Conservation (phyloP, 169 alveolate genomes). For the Plasmodium inui region DNA sequence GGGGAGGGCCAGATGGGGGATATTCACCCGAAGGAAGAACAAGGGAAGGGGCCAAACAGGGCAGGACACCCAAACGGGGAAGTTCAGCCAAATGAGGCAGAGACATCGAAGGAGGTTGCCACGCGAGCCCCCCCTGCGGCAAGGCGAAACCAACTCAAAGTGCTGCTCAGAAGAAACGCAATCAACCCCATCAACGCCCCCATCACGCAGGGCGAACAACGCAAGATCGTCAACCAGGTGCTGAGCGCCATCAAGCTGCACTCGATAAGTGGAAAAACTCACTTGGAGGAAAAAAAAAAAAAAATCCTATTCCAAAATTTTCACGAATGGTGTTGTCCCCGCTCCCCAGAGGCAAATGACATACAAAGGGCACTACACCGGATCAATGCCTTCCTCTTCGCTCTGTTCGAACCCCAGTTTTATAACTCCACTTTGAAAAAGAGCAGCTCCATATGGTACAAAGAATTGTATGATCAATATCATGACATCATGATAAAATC, state of each 20-base stretch:
- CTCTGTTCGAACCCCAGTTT: constrained; percentile 49
- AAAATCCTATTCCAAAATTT: not conserved
- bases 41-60: not conserved
- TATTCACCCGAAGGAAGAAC: not conserved
- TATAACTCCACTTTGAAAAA: constrained; percentile 29
- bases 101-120: not conserved
- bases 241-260: not conserved
- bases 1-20: not conserved
- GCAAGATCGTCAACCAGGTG: not conserved
- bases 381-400: constrained; percentile 16
- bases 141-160: not conserved
- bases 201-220: not conserved
- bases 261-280: not conserved
- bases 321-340: not conserved
- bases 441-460: constrained; percentile 10
- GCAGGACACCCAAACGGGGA: not conserved
- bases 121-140: not conserved
- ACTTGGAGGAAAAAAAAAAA: not conserved
- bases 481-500: constrained; percentile 60
- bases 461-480: constrained; percentile 45
- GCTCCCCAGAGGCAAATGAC: not conserved
- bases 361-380: not conserved
- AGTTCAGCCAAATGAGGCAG: too few species aligned
- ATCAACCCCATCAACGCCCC: not conserved
- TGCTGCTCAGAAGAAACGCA: not conserved